Conservation (phyloP, 2,329 filamentous ascomycete species). For the Fusarium globosum region DNA sequence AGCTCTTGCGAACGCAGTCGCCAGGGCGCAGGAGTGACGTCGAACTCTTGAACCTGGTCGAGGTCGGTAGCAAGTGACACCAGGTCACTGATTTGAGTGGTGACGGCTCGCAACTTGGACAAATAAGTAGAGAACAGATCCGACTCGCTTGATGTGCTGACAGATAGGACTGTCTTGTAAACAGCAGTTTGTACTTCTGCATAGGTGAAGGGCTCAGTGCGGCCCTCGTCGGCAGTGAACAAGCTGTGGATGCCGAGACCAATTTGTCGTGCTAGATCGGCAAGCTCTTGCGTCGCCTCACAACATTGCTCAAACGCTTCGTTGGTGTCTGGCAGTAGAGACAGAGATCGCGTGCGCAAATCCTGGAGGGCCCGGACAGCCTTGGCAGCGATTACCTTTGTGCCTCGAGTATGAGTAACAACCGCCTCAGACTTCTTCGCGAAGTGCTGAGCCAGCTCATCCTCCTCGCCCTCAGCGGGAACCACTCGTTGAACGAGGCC, state of each 20-base stretch:
- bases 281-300: slow-evolving; percentile 70
- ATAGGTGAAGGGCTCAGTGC: slow-evolving; percentile 73
- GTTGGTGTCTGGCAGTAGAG: slow-evolving; percentile 74
- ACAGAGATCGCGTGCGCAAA: slow-evolving; percentile 78
- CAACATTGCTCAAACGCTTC: slow-evolving; percentile 79
- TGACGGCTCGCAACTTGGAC: slow-evolving; percentile 73
- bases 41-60: slow-evolving; percentile 81
- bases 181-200: slow-evolving; percentile 74
- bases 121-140: slow-evolving; percentile 78
- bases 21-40: slow-evolving; percentile 83
- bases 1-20: slow-evolving; percentile 82
- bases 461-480: slow-evolving; percentile 61
- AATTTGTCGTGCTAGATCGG: slow-evolving; percentile 72
- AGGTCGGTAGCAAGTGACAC: slow-evolving; percentile 76
- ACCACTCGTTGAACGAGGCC: slow-evolving; percentile 75
- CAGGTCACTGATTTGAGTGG: slow-evolving; percentile 74
- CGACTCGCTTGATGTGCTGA: slow-evolving; percentile 68
- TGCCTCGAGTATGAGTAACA: slow-evolving; percentile 79
- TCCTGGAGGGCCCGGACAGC: slow-evolving; percentile 81
- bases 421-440: slow-evolving; percentile 76
- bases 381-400: slow-evolving; percentile 86
- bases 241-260: slow-evolving; percentile 74
- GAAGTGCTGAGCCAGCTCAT: slow-evolving; percentile 75
- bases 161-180: slow-evolving; percentile 59
- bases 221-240: slow-evolving; percentile 75